Percentiles rank a stretch among this genome's conserved stretches.
phyloP scores from a whole-genome alignment of 2,329 filamentous ascomycete species.

The Alternaria rosae region DNA sequence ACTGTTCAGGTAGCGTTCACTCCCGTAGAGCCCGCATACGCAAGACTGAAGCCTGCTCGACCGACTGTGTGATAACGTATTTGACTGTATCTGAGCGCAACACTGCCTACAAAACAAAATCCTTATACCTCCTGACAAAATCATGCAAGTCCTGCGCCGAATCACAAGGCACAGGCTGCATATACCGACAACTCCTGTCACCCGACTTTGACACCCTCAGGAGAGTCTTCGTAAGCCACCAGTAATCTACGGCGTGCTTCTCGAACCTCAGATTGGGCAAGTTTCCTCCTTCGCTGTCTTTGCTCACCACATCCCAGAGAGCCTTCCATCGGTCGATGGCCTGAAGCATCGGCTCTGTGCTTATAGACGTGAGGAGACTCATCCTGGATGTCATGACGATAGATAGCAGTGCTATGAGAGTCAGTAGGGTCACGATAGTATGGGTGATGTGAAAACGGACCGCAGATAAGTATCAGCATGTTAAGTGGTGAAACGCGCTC shows the following conservation, averaged over 20 bases:
- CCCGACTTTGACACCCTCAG: neutral
- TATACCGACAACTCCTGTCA: neutral
- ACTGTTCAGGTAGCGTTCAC: neutral
- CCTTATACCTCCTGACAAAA: neutral
- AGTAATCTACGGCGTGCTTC: neutral
- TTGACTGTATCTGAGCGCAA: fast-evolving
- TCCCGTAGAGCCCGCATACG: neutral
- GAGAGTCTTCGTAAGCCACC: neutral
- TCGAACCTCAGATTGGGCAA: neutral
- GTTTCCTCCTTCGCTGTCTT: neutral
- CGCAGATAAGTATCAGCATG: neutral
- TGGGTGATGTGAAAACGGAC: neutral
- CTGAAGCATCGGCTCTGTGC: neutral
- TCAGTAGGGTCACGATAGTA: neutral
- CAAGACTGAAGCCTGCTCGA: neutral
- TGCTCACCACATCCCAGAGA: neutral
- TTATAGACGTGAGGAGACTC: neutral
- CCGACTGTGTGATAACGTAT: neutral
- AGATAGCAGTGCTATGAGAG: neutral
- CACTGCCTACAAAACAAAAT: neutral
- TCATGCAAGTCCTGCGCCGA: neutral
- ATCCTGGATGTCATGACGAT: neutral
- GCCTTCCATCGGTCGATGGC: neutral
- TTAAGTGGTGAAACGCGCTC: neutral
- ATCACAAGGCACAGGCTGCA: neutral